Evolutionary conservation across 2,329 filamentous ascomycete species (phyloP), one percentile per base, ranked within the genome.

Genomic region (Aspergillus luchuensis): DNA sequence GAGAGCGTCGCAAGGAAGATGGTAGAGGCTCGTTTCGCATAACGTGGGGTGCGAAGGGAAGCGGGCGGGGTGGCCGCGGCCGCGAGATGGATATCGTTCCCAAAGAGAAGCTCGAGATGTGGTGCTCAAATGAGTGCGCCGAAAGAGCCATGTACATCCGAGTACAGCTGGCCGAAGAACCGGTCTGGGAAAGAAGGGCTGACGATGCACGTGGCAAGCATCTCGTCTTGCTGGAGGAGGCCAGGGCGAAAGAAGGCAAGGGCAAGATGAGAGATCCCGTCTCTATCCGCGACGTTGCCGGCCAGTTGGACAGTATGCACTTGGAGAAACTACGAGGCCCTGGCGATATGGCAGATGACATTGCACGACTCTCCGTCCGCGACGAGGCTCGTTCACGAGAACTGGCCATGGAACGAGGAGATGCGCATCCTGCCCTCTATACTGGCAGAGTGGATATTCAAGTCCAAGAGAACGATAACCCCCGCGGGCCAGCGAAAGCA

Each of bases 91-190:
- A 82, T 64, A 89, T 97, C 51, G 87, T 96, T 25, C 84, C 86
- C 61, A 86, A 84, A 56, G 86, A 87, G 66, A 87, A 91, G 70
- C 76, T 93, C 15, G 91, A 95, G 78, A 90, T 88, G 76, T 99
- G 92, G 91, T 99, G 95, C 76, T 91, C 89, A 0, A 83, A 89
- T 57, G 83, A 82, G 41, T 99, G 95, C 78, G 91, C 91, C 2
- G 85, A 87, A 65, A 84, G 91, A 52, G 92, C 91, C 2, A 81
- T 96, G 66, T 97, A 92, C 75, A 83, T 98, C 68, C 91, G 92
- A 71, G 90, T 96, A 23, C 95, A 99, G 81, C 84, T 98, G 41
- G 89, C 85, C 66, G 90, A 95, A 72, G 89, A 90, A 63, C 91
- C 92, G 0, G 91, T 91, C 0, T 97, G 93, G 92, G 87, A 95